Percentiles rank a stretch among this genome's conserved stretches.
Conservation (phyloP, 805 yeast species). For the Ogataea paraovalis region DNA sequence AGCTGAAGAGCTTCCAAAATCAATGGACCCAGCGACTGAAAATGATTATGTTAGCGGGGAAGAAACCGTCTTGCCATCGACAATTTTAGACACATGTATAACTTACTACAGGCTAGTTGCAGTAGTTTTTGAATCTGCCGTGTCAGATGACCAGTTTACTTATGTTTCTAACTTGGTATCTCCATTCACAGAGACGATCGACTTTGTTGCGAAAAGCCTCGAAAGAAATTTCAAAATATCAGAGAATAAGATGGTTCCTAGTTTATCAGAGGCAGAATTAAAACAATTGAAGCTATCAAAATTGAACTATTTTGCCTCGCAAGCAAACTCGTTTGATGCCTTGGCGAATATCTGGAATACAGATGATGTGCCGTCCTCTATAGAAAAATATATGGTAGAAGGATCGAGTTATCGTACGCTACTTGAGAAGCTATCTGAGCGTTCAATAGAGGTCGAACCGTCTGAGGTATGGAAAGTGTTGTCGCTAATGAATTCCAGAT, state of each 20-base stretch:
- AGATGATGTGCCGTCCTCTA: constrained; percentile 22
- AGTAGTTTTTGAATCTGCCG: constrained; percentile 25
- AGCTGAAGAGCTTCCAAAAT: neutral
- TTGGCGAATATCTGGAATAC: constrained; percentile 35
- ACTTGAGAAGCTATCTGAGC: constrained; percentile 32
- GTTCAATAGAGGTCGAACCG: constrained; percentile 9
- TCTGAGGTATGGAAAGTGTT: constrained; percentile 38
- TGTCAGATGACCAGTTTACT: constrained; percentile 4
- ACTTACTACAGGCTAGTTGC: constrained; percentile 26
- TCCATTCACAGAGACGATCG: constrained; percentile 13
- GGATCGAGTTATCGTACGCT: constrained; percentile 41
- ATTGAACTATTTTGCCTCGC: constrained; percentile 29
- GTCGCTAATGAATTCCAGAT: constrained; percentile 33
- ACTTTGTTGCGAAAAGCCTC: constrained; percentile 11
- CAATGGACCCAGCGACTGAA: constrained; percentile 4
- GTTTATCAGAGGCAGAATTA: constrained; percentile 27
- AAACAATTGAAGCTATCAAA: constrained; percentile 33
- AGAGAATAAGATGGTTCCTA: constrained; percentile 23
- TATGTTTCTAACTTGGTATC: neutral
- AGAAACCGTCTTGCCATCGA: constrained; percentile 25
- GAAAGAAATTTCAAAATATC: constrained; percentile 15
- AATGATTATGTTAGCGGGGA: constrained; percentile 9
- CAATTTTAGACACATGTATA: constrained; percentile 25
- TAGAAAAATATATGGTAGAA: constrained; percentile 39
- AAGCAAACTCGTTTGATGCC: constrained; percentile 23